Conservation (phyloP, 331 rosid genomes). For the Phaseolus coccineus region DNA sequence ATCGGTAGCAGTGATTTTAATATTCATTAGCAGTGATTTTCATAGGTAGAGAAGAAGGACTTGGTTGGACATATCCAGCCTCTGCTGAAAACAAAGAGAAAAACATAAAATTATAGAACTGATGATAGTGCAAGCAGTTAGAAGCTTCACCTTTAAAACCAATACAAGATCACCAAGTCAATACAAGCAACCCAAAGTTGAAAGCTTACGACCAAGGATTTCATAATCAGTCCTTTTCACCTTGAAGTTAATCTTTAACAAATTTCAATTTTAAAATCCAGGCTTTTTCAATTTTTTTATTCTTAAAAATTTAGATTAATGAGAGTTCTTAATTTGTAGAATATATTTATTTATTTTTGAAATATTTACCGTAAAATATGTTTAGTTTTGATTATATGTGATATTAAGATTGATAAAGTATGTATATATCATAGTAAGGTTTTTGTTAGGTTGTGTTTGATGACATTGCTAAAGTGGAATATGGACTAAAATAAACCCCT, state of each 20-base stretch:
- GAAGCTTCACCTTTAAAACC: slow-evolving; percentile 43
- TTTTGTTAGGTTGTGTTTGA: not conserved
- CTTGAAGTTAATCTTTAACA: not conserved
- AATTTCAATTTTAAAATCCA: not conserved
- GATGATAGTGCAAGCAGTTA: slow-evolving; percentile 32
- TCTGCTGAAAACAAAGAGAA: slow-evolving; percentile 9
- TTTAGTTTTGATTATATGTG: not conserved
- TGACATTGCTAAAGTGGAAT: not conserved
- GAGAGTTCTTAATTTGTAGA: not conserved
- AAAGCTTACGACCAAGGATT: slow-evolving; percentile 15
- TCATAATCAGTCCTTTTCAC: not conserved
- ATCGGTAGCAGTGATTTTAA: slow-evolving; percentile 13
- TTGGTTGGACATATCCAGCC: not conserved
- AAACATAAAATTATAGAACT: not conserved
- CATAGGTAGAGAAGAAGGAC: slow-evolving; percentile 29
- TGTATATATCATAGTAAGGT: not conserved
- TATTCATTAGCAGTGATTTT: slow-evolving; percentile 29
- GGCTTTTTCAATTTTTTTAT: not conserved
- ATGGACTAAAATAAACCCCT: not conserved
- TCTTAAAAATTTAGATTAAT: not conserved
- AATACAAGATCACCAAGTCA: slow-evolving; percentile 39
- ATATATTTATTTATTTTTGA: not conserved
- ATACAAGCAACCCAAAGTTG: slow-evolving; percentile 32
- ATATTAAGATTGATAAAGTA: not conserved
- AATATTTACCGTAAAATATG: not conserved